Percentiles rank a stretch among this genome's conserved stretches.
Conservation (phyloP, 768 basidiomycete genomes). For the Phlebiopsis gigantea region DNA sequence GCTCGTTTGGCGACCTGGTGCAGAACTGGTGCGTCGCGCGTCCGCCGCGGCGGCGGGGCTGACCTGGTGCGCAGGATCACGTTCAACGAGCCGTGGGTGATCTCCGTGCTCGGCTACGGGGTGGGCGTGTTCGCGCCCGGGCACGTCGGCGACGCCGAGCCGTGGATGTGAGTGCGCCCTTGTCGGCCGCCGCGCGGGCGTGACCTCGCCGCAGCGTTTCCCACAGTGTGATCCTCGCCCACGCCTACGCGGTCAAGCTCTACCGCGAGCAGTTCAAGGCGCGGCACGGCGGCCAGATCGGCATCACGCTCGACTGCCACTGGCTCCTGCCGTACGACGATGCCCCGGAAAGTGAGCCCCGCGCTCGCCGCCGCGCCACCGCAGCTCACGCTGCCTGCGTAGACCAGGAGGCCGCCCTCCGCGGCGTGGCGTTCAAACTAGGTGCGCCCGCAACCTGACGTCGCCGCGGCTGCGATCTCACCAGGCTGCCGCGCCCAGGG, state of each 20-base stretch:
- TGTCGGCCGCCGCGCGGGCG: constrained; percentile 5
- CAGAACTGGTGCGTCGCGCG: constrained; percentile 51
- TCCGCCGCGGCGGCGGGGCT: constrained; percentile 7
- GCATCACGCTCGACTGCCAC: constrained; percentile 77
- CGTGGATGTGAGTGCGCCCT: constrained; percentile 53
- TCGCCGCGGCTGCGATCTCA: constrained; percentile 13
- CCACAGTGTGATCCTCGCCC: constrained; percentile 63
- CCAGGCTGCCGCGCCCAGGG: neutral
- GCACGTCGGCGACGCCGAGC: constrained; percentile 63
- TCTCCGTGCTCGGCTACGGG: constrained; percentile 66
- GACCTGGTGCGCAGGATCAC: constrained; percentile 46
- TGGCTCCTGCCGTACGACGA: constrained; percentile 74
- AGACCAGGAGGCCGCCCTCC: constrained; percentile 37
- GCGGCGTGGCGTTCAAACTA: constrained; percentile 37
- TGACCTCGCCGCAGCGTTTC: constrained; percentile 43
- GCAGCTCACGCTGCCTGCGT: neutral
- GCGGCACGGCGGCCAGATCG: constrained; percentile 59
- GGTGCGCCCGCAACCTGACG: constrained; percentile 20
- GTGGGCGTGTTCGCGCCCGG: constrained; percentile 70
- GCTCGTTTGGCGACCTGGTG: constrained; percentile 70
- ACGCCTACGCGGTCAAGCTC: constrained; percentile 59
- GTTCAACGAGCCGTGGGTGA: constrained; percentile 74
- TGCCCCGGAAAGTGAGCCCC: constrained; percentile 53
- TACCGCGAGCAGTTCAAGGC: constrained; percentile 66
- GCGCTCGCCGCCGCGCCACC: neutral